These are phyloP conservation scores for Puccinia polysora DNA, from an alignment of 1,284 basidiomycete genomes.

Conservation along the genomic window DNA sequence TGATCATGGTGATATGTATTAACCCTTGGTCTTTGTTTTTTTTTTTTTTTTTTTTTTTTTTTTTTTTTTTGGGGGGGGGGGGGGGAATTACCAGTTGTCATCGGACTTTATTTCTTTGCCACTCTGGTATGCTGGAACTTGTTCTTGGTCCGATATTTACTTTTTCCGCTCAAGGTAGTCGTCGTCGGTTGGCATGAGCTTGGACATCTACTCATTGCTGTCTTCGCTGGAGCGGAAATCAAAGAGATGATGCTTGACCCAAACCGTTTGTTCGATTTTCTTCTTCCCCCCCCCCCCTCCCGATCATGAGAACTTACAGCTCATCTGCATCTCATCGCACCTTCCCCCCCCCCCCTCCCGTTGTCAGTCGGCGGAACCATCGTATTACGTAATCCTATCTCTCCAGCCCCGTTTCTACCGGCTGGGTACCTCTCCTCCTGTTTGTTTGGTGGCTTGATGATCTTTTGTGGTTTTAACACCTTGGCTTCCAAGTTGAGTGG, in stretches of 20 bases:
- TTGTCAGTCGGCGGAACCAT: constrained; percentile 24
- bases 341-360: not conserved
- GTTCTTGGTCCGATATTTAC: constrained; percentile 46
- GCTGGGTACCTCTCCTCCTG: constrained; percentile 47
- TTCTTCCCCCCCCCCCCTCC: not conserved
- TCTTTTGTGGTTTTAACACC: constrained; percentile 50
- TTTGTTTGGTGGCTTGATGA: constrained; percentile 47
- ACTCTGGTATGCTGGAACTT: constrained; percentile 50
- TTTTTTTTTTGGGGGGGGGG: not conserved
- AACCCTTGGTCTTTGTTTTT: too few species aligned
- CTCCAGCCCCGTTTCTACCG: constrained; percentile 43
- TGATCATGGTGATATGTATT: too few species aligned
- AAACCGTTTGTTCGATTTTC: constrained; percentile 30
- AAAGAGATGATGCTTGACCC: constrained; percentile 45
- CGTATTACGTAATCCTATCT: not conserved
- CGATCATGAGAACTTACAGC: not conserved
- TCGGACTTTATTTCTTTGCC: constrained; percentile 45
- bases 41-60: not conserved
- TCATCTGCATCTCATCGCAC: too few species aligned
- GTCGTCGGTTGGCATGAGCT: constrained; percentile 48
- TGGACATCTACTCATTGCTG: constrained; percentile 45
- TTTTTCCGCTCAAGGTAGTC: constrained; percentile 49
- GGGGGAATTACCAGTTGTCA: constrained; percentile 19
- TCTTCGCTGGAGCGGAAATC: constrained; percentile 40
- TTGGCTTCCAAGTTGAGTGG: constrained; percentile 49